phyloP scores from a whole-genome alignment of 2,329 filamentous ascomycete species.

The Lasiodiplodia sp. region DNA sequence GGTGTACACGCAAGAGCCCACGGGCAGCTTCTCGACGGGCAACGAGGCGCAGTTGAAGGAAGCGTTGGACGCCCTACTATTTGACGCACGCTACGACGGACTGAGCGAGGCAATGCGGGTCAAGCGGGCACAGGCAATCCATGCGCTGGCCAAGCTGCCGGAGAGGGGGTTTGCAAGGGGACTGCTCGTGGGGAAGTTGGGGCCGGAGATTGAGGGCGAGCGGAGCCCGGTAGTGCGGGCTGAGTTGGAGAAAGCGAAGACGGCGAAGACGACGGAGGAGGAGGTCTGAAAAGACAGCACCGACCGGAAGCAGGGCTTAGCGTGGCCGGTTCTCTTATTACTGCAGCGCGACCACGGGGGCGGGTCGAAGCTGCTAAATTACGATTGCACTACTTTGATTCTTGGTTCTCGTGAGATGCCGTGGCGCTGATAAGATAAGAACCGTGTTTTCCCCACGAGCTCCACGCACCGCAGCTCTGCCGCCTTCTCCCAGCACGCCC shows the following conservation, averaged over 20 bases:
- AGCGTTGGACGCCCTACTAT: conserved; percentile 36
- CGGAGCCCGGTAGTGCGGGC: conserved; percentile 36
- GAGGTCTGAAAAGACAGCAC: neutral
- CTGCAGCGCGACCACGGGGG: neutral
- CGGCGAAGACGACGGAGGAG: conserved; percentile 19
- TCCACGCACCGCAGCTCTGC: conserved; percentile 8
- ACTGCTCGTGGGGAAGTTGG: conserved; percentile 33
- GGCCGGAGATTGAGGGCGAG: conserved; percentile 35
- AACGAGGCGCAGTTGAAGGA: conserved; percentile 31
- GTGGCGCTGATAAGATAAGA: conserved; percentile 16
- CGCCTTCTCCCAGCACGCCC: neutral
- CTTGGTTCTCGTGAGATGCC: no score
- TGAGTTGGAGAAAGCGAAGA: conserved; percentile 35
- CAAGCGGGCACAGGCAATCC: conserved; percentile 39
- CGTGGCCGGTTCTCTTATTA: neutral
- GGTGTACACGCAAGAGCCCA: neutral
- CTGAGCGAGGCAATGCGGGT: conserved; percentile 40
- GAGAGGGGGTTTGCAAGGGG: conserved; percentile 32
- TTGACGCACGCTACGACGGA: conserved; percentile 38
- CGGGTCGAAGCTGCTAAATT: neutral
- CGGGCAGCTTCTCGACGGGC: conserved; percentile 17
- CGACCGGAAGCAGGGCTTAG: neutral
- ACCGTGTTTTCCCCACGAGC: neutral
- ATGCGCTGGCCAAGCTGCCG: conserved; percentile 33
- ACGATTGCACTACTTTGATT: no score